Conservation (phyloP, 169 alveolate genomes). For the Plasmodium malariae region DNA sequence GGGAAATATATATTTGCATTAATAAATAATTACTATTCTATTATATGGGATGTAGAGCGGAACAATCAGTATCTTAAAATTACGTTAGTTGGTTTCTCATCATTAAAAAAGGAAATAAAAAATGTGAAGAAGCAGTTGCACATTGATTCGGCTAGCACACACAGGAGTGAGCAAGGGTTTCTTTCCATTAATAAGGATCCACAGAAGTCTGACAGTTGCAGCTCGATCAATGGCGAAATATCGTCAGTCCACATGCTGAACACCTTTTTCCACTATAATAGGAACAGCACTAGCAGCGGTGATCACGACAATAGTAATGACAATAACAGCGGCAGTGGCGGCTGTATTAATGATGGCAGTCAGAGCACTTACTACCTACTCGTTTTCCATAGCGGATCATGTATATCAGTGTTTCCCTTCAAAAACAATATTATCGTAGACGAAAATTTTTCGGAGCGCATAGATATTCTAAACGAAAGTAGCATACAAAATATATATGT, state of each 20-base stretch:
- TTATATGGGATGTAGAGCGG: constrained; percentile 29
- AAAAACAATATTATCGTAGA: not conserved
- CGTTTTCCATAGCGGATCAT: constrained; percentile 50
- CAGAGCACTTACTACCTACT: constrained; percentile 23
- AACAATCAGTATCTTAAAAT: not conserved
- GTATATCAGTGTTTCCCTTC: constrained; percentile 64
- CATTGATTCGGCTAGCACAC: not conserved
- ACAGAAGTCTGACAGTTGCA: too few relatives aligned
- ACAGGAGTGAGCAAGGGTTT: not conserved
- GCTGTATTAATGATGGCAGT: not conserved
- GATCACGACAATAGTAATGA: not conserved
- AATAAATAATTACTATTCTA: constrained; percentile 29
- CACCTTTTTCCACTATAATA: constrained; percentile 12
- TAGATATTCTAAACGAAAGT: constrained; percentile 26
- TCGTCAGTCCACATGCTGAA: constrained; percentile 45
- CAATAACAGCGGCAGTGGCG: not conserved
- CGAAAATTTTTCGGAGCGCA: constrained; percentile 4
- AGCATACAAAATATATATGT: constrained; percentile 56
- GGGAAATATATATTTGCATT: constrained; percentile 55
- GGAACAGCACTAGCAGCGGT: not conserved
- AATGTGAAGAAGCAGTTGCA: not conserved
- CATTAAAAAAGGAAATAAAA: constrained; percentile 10
- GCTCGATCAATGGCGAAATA: constrained; percentile 39
- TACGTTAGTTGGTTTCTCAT: constrained; percentile 45
- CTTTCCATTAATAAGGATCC: not conserved